Percentiles rank a stretch among this genome's conserved stretches.
Evolutionary conservation across 2,329 filamentous ascomycete species (phyloP).

Genomic region (Leptographium procerum): DNA sequence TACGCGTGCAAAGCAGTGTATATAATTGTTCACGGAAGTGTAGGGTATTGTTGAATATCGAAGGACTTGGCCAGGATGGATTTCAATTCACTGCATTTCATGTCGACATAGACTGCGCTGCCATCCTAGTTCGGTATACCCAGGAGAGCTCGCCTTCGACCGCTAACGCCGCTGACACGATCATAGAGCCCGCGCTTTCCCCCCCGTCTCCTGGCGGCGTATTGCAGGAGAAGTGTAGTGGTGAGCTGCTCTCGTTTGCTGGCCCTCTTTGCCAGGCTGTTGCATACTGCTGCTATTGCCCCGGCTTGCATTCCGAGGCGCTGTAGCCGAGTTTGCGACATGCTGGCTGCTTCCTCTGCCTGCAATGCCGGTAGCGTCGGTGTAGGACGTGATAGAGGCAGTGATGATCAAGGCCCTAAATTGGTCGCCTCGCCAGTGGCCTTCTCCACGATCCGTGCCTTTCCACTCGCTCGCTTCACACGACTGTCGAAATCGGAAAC

Average conservation of each 20-base stretch:
- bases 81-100: neutral
- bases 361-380: neutral
- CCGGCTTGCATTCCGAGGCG: neutral
- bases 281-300: too few relatives aligned
- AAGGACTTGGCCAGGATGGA: too few relatives aligned
- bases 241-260: too few relatives aligned
- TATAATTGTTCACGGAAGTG: conserved; percentile 9
- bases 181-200: too few relatives aligned
- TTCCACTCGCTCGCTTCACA: conserved; percentile 70
- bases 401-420: neutral
- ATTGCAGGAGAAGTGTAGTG: too few relatives aligned
- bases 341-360: neutral
- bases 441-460: conserved; percentile 74
- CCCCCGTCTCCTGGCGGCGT: too few relatives aligned
- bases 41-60: neutral
- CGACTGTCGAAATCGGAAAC: conserved; percentile 89
- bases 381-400: neutral
- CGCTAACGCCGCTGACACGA: too few relatives aligned
- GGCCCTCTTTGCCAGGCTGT: too few relatives aligned
- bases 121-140: too few relatives aligned
- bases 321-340: neutral
- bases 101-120: too few relatives aligned
- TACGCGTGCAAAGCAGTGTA: conserved; percentile 14
- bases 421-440: conserved; percentile 34
- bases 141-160: too few relatives aligned